These are phyloP conservation scores for Pleurotus tuber-regium DNA, from an alignment of 768 basidiomycete species.

Conservation along the genomic window DNA sequence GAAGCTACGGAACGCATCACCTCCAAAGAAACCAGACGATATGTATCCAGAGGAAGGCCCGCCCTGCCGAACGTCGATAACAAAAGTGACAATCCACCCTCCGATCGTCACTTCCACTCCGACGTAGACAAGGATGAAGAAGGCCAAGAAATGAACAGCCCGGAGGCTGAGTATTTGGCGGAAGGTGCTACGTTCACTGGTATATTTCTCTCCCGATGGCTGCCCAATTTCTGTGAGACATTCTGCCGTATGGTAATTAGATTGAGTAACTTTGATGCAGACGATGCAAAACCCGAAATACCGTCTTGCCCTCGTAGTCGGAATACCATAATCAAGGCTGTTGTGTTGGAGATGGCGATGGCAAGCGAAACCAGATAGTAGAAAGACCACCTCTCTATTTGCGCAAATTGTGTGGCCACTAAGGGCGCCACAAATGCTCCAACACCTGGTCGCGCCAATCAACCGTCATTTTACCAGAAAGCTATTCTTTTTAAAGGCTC, in stretches of 20 bases:
- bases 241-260: constrained; percentile 27
- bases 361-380: constrained; percentile 55
- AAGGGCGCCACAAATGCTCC: constrained; percentile 56
- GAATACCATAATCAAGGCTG: constrained; percentile 1
- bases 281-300: no score
- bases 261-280: no score
- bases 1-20: constrained; percentile 17
- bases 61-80: constrained; percentile 36
- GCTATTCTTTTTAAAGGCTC: neutral
- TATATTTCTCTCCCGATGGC: constrained; percentile 20
- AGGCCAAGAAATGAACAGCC: constrained; percentile 41
- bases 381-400: constrained; percentile 47
- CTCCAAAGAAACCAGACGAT: constrained; percentile 41
- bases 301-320: constrained; percentile 2
- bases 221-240: constrained; percentile 43
- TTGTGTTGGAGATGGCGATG: constrained; percentile 21
- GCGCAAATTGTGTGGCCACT: constrained; percentile 59
- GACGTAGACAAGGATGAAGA: constrained; percentile 37
- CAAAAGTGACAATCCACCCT: constrained; percentile 47
- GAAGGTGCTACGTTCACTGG: constrained; percentile 22
- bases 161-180: constrained; percentile 34
- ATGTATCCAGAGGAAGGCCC: constrained; percentile 23
- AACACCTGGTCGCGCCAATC: constrained; percentile 27
- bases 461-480: neutral
- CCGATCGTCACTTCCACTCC: constrained; percentile 36